phyloP scores from a whole-genome alignment of 345 rosid genomes.

The Balakata baccata region DNA sequence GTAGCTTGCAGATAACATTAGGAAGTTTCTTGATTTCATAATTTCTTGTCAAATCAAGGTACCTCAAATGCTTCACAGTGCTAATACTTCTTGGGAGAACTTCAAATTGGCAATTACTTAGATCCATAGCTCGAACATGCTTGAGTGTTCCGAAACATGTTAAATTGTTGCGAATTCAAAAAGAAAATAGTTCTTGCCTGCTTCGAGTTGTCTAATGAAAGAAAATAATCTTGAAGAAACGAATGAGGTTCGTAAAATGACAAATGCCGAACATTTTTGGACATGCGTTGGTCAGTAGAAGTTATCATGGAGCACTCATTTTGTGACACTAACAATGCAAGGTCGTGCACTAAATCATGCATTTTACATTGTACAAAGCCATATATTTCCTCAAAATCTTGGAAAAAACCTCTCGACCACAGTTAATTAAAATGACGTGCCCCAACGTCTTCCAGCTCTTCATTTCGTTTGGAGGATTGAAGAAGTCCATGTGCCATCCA shows the following conservation, averaged over 20 bases:
- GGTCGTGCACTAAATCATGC: conserved; percentile 19
- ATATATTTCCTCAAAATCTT: background rate
- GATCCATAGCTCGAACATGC: background rate
- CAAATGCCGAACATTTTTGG: conserved; percentile 16
- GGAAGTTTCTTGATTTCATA: conserved; percentile 16
- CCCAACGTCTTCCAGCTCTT: conserved; percentile 12
- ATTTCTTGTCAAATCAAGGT: conserved; percentile 12
- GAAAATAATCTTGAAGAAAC: background rate
- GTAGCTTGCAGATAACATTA: conserved; percentile 25
- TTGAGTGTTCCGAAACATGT: conserved; percentile 6
- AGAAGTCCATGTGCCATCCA: conserved; percentile 19
- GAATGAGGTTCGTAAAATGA: conserved; percentile 1
- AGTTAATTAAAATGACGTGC: conserved; percentile 1
- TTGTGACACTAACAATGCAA: conserved; percentile 9
- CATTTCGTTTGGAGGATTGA: background rate
- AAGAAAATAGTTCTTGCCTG: conserved; percentile 19
- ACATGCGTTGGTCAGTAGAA: background rate
- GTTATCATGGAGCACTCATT: conserved; percentile 6
- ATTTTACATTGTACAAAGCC: background rate
- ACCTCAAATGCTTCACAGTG: conserved; percentile 29
- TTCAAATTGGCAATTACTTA: conserved; percentile 16
- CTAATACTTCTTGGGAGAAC: conserved; percentile 17
- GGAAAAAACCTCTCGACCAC: background rate
- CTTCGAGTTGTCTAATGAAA: background rate
- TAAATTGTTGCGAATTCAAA: background rate